phyloP scores from a whole-genome alignment of 2,329 filamentous ascomycete species.

The Fusarium duplospermum region DNA sequence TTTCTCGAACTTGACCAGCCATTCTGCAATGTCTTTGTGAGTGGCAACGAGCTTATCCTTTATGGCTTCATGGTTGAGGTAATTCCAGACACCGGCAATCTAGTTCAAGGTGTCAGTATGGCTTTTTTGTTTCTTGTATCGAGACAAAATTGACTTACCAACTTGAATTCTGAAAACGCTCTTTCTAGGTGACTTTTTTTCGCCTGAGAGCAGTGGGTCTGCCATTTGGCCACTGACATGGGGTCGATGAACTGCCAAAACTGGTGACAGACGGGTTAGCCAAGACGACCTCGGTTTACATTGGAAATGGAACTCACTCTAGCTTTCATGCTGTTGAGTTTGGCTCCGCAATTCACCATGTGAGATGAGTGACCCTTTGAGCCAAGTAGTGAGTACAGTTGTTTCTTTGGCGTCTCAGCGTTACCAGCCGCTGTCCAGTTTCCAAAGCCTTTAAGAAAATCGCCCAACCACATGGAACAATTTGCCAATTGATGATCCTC shows the following conservation, averaged over 20 bases:
- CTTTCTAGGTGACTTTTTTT: neutral
- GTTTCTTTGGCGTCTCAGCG: neutral
- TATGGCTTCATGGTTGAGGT: neutral
- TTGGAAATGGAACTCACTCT: neutral
- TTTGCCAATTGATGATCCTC: too few species aligned
- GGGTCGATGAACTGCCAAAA: neutral
- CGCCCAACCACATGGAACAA: too few species aligned
- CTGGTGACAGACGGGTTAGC: neutral
- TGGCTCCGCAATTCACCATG: neutral
- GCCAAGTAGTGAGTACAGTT: neutral
- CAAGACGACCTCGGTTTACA: neutral
- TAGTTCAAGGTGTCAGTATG: neutral
- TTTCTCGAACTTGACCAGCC: neutral
- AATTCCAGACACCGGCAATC: neutral
- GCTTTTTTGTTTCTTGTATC: neutral
- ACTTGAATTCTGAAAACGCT: neutral
- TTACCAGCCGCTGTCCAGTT: too few species aligned
- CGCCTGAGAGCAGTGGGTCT: neutral
- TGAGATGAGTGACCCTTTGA: neutral
- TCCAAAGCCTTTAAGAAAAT: too few species aligned
- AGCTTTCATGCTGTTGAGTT: neutral
- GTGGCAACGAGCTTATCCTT: neutral
- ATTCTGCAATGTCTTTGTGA: neutral
- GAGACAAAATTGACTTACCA: neutral
- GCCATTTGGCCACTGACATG: neutral